Evolutionary conservation across 306 rosid species (phyloP), one percentile per base, ranked within the genome.

Genomic region (Psophocarpus tetragonolobus): DNA sequence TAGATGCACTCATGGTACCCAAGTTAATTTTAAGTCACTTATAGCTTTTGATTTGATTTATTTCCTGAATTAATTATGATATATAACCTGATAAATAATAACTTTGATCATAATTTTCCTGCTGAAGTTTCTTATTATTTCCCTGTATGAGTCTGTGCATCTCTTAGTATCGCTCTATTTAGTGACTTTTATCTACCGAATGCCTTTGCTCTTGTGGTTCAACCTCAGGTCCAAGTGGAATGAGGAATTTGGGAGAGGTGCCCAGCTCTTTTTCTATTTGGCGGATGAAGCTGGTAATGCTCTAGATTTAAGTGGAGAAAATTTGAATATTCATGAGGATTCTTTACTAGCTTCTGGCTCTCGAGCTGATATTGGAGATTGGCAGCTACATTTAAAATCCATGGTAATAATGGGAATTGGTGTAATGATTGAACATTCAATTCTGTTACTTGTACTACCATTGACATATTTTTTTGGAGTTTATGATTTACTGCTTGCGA

Each of bases 321-420:
- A 80, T 33, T 76, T 91, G 72, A 85, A 85, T 72, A 58, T 38
- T 63, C 87, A 50, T 24, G 86, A 80, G 72, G 82, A 77, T 88
- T 85, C 97, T 67, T 85, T 88, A 65, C 90, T 95, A 30, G 85
- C 96, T 29, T 90, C 91, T 45, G 97, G 99, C 81, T 88, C 97
- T 63, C 91, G 88, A 82, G 39, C 23, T 20, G 99, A 92, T 47
- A 62, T 92, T 85, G 99, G 98, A 86, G 84, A 70, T 86, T 95
- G 99, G 99, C 91, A 95, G 88, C 90, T 95, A 47, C 97, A 95
- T 87, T 75, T 95, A 54, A 92, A 92, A 82, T 91, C 99, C 77
- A 88, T 1, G 97, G 99, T 92, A 91, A 85, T 69, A 50, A 76
- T 71, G 20, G 61, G 26, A 81, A 57, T 65, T 67, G 12, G 13